These are phyloP conservation scores for Talaromyces rugulosus DNA, from an alignment of 2,329 filamentous ascomycete species.

Conservation along the genomic window DNA sequence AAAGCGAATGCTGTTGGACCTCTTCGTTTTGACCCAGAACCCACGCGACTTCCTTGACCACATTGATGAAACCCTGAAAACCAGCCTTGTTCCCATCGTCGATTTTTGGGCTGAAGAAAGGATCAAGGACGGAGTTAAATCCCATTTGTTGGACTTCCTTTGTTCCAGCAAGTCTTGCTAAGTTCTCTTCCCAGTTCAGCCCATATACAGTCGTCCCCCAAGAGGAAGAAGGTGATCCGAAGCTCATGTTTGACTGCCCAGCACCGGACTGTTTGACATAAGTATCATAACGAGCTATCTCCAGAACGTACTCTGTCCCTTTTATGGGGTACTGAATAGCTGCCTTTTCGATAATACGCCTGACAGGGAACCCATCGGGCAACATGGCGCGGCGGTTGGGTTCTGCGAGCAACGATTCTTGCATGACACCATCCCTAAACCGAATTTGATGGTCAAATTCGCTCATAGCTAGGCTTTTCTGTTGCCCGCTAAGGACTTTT, in stretches of 20 bases:
- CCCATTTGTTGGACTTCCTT: constrained; percentile 29
- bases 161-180: constrained; percentile 32
- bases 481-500: constrained; percentile 27
- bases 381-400: constrained; percentile 29
- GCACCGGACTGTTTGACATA: constrained; percentile 19
- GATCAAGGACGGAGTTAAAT: constrained; percentile 21
- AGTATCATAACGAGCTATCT: constrained; percentile 40
- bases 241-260: constrained; percentile 14
- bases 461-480: constrained; percentile 23
- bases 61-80: constrained; percentile 32
- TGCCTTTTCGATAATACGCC: constrained; percentile 35
- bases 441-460: constrained; percentile 27
- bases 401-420: constrained; percentile 20
- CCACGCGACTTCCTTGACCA: constrained; percentile 30
- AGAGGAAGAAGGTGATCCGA: constrained; percentile 22
- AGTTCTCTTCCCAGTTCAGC: constrained; percentile 33
- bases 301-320: constrained; percentile 38
- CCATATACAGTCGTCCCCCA: constrained; percentile 38
- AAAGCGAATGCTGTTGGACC: not conserved
- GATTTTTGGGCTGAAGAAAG: constrained; percentile 31
- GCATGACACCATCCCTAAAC: constrained; percentile 18
- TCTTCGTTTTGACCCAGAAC: constrained; percentile 21
- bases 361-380: constrained; percentile 21
- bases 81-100: constrained; percentile 19
- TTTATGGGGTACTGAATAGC: constrained; percentile 36